Evolutionary conservation across 306 rosid species (phyloP).

Genomic region (Heteromeles arbutifolia): DNA sequence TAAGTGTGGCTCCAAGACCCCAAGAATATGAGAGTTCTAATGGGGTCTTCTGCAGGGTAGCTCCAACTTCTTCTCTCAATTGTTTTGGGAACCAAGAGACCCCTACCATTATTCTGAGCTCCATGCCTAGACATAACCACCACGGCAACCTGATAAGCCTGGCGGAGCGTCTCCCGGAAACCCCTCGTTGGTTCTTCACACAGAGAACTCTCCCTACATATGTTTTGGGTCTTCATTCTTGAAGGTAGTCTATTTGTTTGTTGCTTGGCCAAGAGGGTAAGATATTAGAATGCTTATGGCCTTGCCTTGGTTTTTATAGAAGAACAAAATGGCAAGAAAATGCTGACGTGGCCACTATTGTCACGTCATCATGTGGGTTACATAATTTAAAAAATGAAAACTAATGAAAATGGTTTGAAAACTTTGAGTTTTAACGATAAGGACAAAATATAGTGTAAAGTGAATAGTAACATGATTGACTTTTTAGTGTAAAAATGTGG

Average conservation of each 20-base stretch:
- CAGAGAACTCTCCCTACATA: conserved; percentile 16
- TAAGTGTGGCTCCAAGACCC: conserved; percentile 50
- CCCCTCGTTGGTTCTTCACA: conserved; percentile 20
- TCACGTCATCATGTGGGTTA: not conserved
- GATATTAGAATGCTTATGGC: conserved; percentile 10
- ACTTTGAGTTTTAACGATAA: too few relatives aligned
- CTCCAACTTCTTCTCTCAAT: conserved; percentile 23
- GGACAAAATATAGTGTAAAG: too few relatives aligned
- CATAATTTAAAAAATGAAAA: too few relatives aligned
- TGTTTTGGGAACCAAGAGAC: conserved; percentile 12
- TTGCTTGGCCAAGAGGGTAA: conserved; percentile 4
- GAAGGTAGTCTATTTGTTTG: not conserved
- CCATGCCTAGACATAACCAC: conserved; percentile 6
- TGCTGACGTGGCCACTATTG: not conserved
- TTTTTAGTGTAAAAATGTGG: too few relatives aligned
- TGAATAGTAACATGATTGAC: too few relatives aligned
- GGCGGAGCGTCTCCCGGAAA: conserved; percentile 19
- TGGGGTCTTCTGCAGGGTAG: conserved; percentile 37
- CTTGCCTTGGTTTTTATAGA: conserved; percentile 11
- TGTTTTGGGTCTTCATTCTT: conserved; percentile 22
- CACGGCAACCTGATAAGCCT: conserved; percentile 19
- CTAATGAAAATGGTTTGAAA: too few relatives aligned
- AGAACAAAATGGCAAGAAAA: not conserved
- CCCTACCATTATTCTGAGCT: not conserved
- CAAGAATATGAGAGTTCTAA: conserved; percentile 44